A percentile compares a stretch with the other conserved stretches of the same genome.
Conservation (phyloP, 192 early-diverging fungal genomes). For the Backusella psychrophila region DNA sequence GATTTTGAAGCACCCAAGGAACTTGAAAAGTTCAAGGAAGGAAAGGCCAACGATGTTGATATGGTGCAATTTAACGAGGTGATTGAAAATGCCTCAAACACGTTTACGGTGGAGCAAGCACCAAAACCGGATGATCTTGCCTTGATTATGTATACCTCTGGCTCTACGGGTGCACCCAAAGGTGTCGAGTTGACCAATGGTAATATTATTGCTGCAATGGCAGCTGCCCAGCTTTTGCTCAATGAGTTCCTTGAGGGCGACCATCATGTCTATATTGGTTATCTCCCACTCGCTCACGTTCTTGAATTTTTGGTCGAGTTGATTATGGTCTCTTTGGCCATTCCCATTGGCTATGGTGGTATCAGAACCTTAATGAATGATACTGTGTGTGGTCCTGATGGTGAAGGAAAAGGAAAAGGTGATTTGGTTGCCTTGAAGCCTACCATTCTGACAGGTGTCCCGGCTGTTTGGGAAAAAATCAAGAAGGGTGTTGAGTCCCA, state of each 20-base stretch:
- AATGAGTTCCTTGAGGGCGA: slow-evolving; percentile 28
- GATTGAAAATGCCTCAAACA: not conserved
- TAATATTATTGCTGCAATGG: slow-evolving; percentile 64
- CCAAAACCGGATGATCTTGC: slow-evolving; percentile 39
- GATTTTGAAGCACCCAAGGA: slow-evolving; percentile 30
- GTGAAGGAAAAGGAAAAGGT: slow-evolving; percentile 52
- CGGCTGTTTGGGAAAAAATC: slow-evolving; percentile 85
- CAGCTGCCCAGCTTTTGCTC: slow-evolving; percentile 32
- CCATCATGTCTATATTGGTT: slow-evolving; percentile 47
- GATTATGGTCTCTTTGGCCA: slow-evolving; percentile 59
- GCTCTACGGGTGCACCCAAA: slow-evolving; percentile 74
- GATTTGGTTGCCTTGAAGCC: slow-evolving; percentile 71
- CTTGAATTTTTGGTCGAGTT: slow-evolving; percentile 85
- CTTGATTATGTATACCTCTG: slow-evolving; percentile 63
- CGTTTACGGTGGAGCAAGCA: not conserved
- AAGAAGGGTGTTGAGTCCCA: slow-evolving; percentile 77
- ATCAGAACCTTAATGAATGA: slow-evolving; percentile 70
- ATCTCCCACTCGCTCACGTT: slow-evolving; percentile 71
- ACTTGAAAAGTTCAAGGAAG: slow-evolving; percentile 1
- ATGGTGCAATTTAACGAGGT: not conserved
- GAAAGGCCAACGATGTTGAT: not conserved
- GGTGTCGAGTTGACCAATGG: slow-evolving; percentile 69
- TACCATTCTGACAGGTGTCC: slow-evolving; percentile 81
- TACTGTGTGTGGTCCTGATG: slow-evolving; percentile 45
- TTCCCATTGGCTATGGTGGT: slow-evolving; percentile 56